These are phyloP conservation scores for Inosperma sp. DNA, from an alignment of 768 basidiomycete genomes.

Conservation along the genomic window DNA sequence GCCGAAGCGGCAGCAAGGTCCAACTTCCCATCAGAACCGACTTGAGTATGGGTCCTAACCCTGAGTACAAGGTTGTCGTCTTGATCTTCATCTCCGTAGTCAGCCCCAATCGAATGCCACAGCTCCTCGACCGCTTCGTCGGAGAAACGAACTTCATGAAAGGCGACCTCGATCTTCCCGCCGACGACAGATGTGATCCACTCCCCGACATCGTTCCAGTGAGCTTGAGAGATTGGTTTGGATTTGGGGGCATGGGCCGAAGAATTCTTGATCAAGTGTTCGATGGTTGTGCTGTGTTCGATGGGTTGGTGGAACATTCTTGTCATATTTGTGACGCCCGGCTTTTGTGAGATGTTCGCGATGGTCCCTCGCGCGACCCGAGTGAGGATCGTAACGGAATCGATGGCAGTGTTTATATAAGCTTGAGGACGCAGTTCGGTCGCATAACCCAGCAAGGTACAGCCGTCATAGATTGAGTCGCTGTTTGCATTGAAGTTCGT, in stretches of 20 bases:
- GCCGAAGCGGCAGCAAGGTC: neutral
- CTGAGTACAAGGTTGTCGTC: neutral
- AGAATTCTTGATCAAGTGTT: constrained; percentile 1
- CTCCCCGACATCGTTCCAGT: neutral
- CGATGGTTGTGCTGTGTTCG: neutral
- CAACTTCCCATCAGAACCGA: neutral
- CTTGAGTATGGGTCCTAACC: neutral
- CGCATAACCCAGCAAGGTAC: neutral
- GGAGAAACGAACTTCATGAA: neutral
- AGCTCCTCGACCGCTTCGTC: neutral
- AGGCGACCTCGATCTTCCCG: neutral
- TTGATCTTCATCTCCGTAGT: neutral
- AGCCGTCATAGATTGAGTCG: neutral
- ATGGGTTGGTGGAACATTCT: too few species aligned
- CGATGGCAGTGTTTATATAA: neutral
- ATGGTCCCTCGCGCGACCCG: neutral
- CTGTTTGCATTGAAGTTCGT: neutral
- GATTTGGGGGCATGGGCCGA: too few species aligned
- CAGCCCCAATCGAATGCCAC: neutral
- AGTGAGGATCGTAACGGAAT: neutral
- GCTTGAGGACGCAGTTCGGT: neutral
- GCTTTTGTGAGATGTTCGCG: neutral
- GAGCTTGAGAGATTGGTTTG: neutral
- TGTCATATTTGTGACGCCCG: neutral
- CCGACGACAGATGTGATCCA: neutral